Evolutionary conservation across 2,329 filamentous ascomycete species (phyloP).

Genomic region (Cucurbitaria berberidis): DNA sequence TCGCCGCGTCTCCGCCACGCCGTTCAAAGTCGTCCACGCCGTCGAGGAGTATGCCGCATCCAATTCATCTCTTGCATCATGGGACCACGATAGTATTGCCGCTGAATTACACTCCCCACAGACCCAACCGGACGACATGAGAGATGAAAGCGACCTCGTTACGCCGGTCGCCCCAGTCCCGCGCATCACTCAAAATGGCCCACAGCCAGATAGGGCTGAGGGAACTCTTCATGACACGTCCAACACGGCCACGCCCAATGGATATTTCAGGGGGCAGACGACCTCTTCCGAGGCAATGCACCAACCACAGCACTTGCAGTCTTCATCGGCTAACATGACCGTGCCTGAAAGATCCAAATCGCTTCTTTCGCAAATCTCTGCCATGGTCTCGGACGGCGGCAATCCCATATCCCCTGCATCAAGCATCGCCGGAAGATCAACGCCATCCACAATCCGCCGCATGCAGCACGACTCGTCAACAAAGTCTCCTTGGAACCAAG

Average conservation of each 20-base stretch:
- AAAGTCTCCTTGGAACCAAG: constrained; percentile 22
- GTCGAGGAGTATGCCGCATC: constrained; percentile 38
- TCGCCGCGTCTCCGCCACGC: constrained; percentile 27
- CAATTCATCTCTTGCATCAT: constrained; percentile 41
- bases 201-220: constrained; percentile 25
- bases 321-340: constrained; percentile 17
- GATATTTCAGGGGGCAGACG: constrained; percentile 17
- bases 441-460: constrained; percentile 37
- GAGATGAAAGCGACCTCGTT: constrained; percentile 31
- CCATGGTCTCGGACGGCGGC: constrained; percentile 41
- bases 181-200: constrained; percentile 21
- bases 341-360: constrained; percentile 41
- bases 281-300: constrained; percentile 12
- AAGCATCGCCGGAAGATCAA: constrained; percentile 35
- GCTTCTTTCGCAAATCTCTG: constrained; percentile 46
- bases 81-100: constrained; percentile 35
- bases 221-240: constrained; percentile 12
- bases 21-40: constrained; percentile 41
- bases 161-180: constrained; percentile 38
- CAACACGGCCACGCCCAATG: constrained; percentile 15
- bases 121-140: constrained; percentile 32
- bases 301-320: constrained; percentile 19
- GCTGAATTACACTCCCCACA: constrained; percentile 34
- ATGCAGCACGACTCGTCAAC: constrained; percentile 33
- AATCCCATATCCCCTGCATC: constrained; percentile 38